Evolutionary conservation across 345 rosid species (phyloP).

Genomic region (Noccaea bulbosa): DNA sequence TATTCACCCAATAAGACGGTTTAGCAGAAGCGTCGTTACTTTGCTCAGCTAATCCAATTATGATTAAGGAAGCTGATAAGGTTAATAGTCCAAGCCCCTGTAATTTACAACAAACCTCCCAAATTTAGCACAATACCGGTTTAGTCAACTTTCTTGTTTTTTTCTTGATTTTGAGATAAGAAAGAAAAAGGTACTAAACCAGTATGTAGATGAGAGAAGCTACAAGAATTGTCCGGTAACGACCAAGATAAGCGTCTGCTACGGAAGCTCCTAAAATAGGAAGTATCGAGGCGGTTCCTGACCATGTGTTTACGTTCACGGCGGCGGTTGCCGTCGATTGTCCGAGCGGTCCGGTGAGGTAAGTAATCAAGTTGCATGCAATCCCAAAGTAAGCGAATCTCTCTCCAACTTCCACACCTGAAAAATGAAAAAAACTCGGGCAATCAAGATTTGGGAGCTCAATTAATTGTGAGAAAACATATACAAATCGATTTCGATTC

Average conservation of each 20-base stretch:
- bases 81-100: conserved; percentile 69
- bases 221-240: conserved; percentile 51
- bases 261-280: conserved; percentile 56
- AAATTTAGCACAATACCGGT: conserved; percentile 5
- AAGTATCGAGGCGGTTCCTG: conserved; percentile 48
- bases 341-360: conserved; percentile 54
- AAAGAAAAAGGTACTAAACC: conserved; percentile 32
- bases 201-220: conserved; percentile 50
- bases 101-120: not conserved
- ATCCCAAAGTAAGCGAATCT: conserved; percentile 56
- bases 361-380: conserved; percentile 49
- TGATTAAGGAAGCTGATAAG: conserved; percentile 58
- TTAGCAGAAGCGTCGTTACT: conserved; percentile 19
- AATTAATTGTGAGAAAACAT: not conserved
- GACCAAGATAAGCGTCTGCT: conserved; percentile 61
- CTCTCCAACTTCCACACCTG: conserved; percentile 57
- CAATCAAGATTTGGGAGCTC: not conserved
- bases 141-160: no score
- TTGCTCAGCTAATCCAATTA: conserved; percentile 47
- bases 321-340: conserved; percentile 55
- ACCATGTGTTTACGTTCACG: conserved; percentile 56
- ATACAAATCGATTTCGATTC: not conserved
- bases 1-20: conserved; percentile 45
- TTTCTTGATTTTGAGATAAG: not conserved
- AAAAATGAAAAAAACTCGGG: not conserved